Percentiles rank a stretch among this genome's conserved stretches.
Evolutionary conservation across 768 basidiomycete species (phyloP).

Genomic region (Panus rudis): DNA sequence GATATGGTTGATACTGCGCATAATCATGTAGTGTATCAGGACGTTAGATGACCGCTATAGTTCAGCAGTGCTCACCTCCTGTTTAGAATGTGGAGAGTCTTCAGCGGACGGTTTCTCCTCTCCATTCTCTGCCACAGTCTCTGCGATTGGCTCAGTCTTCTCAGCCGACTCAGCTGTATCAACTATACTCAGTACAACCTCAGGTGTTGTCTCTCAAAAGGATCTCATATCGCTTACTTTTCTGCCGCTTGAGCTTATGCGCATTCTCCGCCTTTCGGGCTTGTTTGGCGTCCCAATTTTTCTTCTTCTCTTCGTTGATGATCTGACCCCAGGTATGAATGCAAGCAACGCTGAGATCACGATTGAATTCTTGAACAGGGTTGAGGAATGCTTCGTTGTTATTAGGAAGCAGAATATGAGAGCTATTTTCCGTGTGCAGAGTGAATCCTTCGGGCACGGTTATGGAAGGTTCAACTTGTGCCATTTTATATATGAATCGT

Average conservation of each 20-base stretch:
- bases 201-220: no score
- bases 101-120: no score
- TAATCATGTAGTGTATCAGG: no score
- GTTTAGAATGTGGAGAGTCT: no score
- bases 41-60: no score
- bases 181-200: no score
- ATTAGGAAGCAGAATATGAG: slow-evolving; percentile 70
- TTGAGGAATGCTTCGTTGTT: slow-evolving; percentile 88
- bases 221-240: no score
- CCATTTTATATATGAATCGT: background rate
- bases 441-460: slow-evolving; percentile 67
- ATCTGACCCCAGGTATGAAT: slow-evolving; percentile 87
- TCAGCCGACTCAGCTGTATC: no score
- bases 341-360: slow-evolving; percentile 86
- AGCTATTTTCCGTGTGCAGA: slow-evolving; percentile 75
- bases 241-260: slow-evolving; percentile 35
- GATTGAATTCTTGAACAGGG: slow-evolving; percentile 97
- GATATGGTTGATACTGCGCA: slow-evolving; percentile 49
- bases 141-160: no score
- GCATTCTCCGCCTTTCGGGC: slow-evolving; percentile 38
- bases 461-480: slow-evolving; percentile 18
- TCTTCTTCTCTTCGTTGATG: slow-evolving; percentile 53
- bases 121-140: no score
- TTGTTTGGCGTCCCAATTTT: slow-evolving; percentile 47
- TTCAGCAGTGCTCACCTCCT: no score